Evolutionary conservation across 2,329 filamentous ascomycete genomes (phyloP).

Genomic region (Pseudogymnoascus sp.): DNA sequence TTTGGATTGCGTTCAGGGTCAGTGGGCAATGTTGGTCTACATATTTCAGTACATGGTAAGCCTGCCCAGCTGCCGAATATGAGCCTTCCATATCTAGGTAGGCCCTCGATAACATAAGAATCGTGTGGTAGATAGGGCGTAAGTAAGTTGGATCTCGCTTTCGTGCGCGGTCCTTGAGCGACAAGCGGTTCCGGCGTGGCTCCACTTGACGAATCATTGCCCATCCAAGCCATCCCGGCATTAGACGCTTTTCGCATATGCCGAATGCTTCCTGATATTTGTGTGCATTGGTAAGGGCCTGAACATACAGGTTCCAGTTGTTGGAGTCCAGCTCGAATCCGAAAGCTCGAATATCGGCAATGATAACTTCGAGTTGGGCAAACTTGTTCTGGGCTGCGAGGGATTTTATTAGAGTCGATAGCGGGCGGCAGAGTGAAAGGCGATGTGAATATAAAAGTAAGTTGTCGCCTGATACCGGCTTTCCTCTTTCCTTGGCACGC

Average conservation of each 20-base stretch:
- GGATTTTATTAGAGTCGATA: slow-evolving; percentile 42
- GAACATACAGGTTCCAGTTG: slow-evolving; percentile 76
- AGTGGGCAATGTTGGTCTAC: slow-evolving; percentile 25
- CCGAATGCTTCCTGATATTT: slow-evolving; percentile 61
- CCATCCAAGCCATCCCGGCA: slow-evolving; percentile 76
- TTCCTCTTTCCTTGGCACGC: slow-evolving; percentile 41
- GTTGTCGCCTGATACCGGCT: slow-evolving; percentile 18
- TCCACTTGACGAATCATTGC: slow-evolving; percentile 18
- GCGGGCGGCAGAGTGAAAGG: slow-evolving; percentile 37
- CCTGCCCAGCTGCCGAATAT: slow-evolving; percentile 21
- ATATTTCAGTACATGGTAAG: slow-evolving; percentile 20
- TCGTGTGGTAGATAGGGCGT: slow-evolving; percentile 24
- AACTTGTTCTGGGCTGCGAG: slow-evolving; percentile 47
- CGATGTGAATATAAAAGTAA: slow-evolving; percentile 26
- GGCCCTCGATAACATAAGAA: slow-evolving; percentile 25
- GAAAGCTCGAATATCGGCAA: slow-evolving; percentile 42
- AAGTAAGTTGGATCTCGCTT: slow-evolving; percentile 21
- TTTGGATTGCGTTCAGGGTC: slow-evolving; percentile 25
- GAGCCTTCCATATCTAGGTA: slow-evolving; percentile 24
- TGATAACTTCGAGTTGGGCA: slow-evolving; percentile 41
- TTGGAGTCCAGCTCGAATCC: slow-evolving; percentile 70
- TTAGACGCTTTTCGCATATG: slow-evolving; percentile 69
- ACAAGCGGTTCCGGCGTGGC: slow-evolving; percentile 22
- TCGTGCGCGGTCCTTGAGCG: slow-evolving; percentile 19
- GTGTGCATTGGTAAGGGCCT: slow-evolving; percentile 54